Base-by-base conservation (phyloP, 1,284 basidiomycete genomes). In the Cryptococcus sp. region DNA sequence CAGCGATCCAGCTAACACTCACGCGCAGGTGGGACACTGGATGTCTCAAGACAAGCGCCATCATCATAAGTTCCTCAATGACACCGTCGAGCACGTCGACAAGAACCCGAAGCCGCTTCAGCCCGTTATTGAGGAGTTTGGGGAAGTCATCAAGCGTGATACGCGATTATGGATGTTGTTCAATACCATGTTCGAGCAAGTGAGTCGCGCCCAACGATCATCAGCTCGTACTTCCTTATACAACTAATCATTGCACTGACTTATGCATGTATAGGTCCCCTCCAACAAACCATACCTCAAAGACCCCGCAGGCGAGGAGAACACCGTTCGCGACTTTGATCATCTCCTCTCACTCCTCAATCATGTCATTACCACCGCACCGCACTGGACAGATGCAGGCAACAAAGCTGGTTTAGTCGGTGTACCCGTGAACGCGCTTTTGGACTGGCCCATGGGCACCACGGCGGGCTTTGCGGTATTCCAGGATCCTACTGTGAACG, bases 401-500 rank as follows among this genome's bases (percentile, higher is more conserved):
- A 62, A 80, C 38, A 70, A 71, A 40, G 68, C 65, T 23, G 77
- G 74, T 19, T 56, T 81, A 16, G 79, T 82, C 23, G 80, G 78
- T 22, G 77, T 81, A 20, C 82, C 82, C 7, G 75, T 83, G 57
- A 80, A 80, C 56, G 80, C 80, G 2, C 69, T 84, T 51, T 69
- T 84, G 40, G 76, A 81, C 56, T 82, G 81, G 81, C 80, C 81
- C 0, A 84, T 83, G 82, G 80, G 75, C 17, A 84, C 83, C 0
- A 67, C 69, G 2, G 80, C 80, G 15, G 83, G 83, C 1, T 81
- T 81, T 57, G 69, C 74, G 6, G 79, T 76, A 7, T 84, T 84
- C 71, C 76, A 76, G 27, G 78, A 81, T 53, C 74, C 78, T 1
- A 73, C 74, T 48, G 81, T 85, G 54, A 83, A 83, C 63, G 62